phyloP scores from a whole-genome alignment of 768 basidiomycete species.

The Brasilioporus rufonigricans region DNA sequence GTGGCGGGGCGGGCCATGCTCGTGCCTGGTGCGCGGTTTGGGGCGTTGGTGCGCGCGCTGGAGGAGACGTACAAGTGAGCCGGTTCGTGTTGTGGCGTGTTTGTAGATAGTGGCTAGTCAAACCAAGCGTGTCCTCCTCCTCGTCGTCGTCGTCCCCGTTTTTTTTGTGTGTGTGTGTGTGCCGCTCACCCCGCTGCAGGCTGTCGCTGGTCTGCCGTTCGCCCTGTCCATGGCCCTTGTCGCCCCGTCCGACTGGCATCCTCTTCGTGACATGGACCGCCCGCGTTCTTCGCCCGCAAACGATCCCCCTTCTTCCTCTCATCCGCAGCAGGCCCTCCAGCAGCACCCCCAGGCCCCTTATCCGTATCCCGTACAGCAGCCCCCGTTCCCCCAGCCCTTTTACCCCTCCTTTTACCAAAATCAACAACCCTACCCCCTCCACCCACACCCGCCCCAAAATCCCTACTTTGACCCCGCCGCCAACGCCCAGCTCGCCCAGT shows the following conservation, averaged over 20 bases:
- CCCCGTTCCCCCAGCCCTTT: conserved; percentile 68
- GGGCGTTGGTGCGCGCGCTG: conserved; percentile 40
- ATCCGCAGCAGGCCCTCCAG: conserved; percentile 24
- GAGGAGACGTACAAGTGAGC: conserved; percentile 31
- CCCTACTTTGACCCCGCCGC: conserved; percentile 75
- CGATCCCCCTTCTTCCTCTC: conserved; percentile 45
- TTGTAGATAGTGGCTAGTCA: not conserved
- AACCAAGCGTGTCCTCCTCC: not conserved
- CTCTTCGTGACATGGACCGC: conserved; percentile 66
- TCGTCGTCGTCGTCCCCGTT: not conserved
- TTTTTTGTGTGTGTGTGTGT: no score
- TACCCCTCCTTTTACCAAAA: conserved; percentile 80
- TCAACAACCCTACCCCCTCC: conserved; percentile 46
- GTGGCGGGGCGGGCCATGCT: conserved; percentile 66
- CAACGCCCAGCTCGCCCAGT: conserved; percentile 76
- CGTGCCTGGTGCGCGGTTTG: conserved; percentile 44
- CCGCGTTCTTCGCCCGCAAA: conserved; percentile 63
- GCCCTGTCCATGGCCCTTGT: conserved; percentile 65
- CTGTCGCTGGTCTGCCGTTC: no score
- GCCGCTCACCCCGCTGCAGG: no score
- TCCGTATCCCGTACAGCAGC: conserved; percentile 69
- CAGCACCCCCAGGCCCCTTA: conserved; percentile 41
- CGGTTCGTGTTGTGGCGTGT: not conserved
- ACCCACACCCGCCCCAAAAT: conserved; percentile 42
- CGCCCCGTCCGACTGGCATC: conserved; percentile 38